A percentile compares a stretch with the other conserved stretches of the same genome.
Conservation (phyloP, 192 early-diverging fungal genomes). For the Rhizophagus clarus region DNA sequence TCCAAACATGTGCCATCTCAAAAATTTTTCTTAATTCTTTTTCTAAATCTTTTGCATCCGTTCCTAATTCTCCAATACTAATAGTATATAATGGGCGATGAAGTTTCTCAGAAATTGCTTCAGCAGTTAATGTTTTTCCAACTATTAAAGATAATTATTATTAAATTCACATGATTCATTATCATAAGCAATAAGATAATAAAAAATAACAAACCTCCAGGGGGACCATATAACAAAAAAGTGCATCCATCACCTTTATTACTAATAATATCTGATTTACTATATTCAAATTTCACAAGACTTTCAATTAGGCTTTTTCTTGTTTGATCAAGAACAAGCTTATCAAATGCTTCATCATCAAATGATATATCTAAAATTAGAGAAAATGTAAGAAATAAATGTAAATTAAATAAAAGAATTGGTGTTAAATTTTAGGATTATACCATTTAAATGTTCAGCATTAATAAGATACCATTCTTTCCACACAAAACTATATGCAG, state of each 20-base stretch:
- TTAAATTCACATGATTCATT: background rate
- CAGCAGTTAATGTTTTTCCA: constrained; percentile 64
- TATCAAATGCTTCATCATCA: constrained; percentile 13
- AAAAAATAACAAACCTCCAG: constrained; percentile 35
- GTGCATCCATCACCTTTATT: constrained; percentile 56
- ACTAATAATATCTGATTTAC: constrained; percentile 52
- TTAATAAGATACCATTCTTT: too few relatives aligned
- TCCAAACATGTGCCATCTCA: constrained; percentile 53
- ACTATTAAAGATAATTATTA: background rate
- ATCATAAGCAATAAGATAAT: too few relatives aligned
- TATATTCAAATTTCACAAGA: constrained; percentile 7
- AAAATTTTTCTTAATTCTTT: constrained; percentile 50
- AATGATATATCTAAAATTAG: background rate
- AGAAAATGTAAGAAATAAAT: background rate
- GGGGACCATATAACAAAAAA: constrained; percentile 60
- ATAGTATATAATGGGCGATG: constrained; percentile 59
- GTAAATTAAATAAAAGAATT: too few relatives aligned
- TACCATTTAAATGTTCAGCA: too few relatives aligned
- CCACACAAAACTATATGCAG: too few relatives aligned
- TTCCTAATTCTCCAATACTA: constrained; percentile 63
- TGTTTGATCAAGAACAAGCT: background rate
- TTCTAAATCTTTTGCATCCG: constrained; percentile 56
- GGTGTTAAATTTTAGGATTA: too few relatives aligned
- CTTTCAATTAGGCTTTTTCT: background rate
- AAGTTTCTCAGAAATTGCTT: constrained; percentile 58